These are phyloP conservation scores for Tubosaeta brunneosetosa DNA, from an alignment of 768 basidiomycete species.

Conservation along the genomic window DNA sequence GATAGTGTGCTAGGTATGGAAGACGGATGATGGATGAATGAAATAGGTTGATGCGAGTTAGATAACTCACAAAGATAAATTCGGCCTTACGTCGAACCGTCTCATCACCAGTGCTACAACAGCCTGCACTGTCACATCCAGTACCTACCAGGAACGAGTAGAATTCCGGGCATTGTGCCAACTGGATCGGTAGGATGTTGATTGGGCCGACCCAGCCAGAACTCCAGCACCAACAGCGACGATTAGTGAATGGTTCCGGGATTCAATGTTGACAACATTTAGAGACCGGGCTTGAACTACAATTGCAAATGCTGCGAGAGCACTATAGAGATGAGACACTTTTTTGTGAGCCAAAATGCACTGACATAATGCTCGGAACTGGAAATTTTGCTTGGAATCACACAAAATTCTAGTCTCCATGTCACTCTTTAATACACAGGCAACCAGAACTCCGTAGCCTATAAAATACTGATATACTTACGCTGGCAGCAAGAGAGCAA, in stretches of 20 bases:
- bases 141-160: slow-evolving; percentile 22
- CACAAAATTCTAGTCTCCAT: slow-evolving; percentile 7
- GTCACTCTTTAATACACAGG: slow-evolving; percentile 5
- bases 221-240: slow-evolving; percentile 20
- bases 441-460: neutral
- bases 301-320: slow-evolving; percentile 18
- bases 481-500: slow-evolving; percentile 27
- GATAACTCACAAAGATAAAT: slow-evolving; percentile 27
- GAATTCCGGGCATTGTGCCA: no score
- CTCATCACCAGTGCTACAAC: slow-evolving; percentile 30
- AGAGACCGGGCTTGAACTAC: slow-evolving; percentile 26
- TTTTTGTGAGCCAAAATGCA: no score
- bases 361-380: neutral
- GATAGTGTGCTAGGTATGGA: slow-evolving; percentile 15
- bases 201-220: slow-evolving; percentile 30
- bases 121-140: slow-evolving; percentile 20
- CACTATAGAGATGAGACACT: slow-evolving; percentile 14
- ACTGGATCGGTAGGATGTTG: slow-evolving; percentile 10
- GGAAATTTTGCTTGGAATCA: neutral
- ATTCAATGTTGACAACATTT: slow-evolving; percentile 1
- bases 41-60: neutral
- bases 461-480: slow-evolving; percentile 34
- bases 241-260: neutral
- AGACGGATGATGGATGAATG: no score
- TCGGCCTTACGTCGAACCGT: slow-evolving; percentile 30